phyloP scores from a whole-genome alignment of 768 basidiomycete species.

The Crassisporium funariophilum region DNA sequence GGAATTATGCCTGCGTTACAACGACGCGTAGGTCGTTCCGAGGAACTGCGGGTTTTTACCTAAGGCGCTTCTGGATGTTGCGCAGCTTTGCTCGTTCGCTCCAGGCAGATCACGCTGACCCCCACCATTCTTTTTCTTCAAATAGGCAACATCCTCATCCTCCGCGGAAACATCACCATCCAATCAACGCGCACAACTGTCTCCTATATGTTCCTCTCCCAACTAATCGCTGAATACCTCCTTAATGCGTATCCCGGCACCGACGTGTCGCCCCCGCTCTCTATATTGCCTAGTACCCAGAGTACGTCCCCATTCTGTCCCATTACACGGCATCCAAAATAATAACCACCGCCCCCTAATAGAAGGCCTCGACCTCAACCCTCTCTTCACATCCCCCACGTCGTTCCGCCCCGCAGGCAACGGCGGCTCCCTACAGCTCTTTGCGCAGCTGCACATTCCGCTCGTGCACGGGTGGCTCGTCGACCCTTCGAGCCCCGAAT shows the following conservation, averaged over 20 bases:
- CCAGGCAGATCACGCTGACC: too few relatives aligned
- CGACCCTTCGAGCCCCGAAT: slow-evolving; percentile 68
- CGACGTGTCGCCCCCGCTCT: slow-evolving; percentile 71
- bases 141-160: slow-evolving; percentile 83
- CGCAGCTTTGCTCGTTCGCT: too few relatives aligned
- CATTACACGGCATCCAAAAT: background rate
- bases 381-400: slow-evolving; percentile 70
- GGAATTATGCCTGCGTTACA: too few relatives aligned
- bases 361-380: slow-evolving; percentile 92
- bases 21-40: too few relatives aligned
- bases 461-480: slow-evolving; percentile 91
- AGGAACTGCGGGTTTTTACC: too few relatives aligned
- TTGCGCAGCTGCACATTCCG: slow-evolving; percentile 76
- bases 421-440: slow-evolving; percentile 82
- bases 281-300: slow-evolving; percentile 75
- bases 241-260: slow-evolving; percentile 57
- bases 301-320: slow-evolving; percentile 48
- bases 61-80: too few relatives aligned
- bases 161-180: slow-evolving; percentile 81
- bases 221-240: slow-evolving; percentile 83
- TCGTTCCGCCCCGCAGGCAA: slow-evolving; percentile 66
- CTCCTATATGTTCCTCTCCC: slow-evolving; percentile 83
- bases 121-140: slow-evolving; percentile 6
- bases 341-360: slow-evolving; percentile 1
- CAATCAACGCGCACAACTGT: slow-evolving; percentile 69